These are phyloP conservation scores for Sugiyamaella qingdaonensis DNA, from an alignment of 805 yeast species.

Conservation along the genomic window DNA sequence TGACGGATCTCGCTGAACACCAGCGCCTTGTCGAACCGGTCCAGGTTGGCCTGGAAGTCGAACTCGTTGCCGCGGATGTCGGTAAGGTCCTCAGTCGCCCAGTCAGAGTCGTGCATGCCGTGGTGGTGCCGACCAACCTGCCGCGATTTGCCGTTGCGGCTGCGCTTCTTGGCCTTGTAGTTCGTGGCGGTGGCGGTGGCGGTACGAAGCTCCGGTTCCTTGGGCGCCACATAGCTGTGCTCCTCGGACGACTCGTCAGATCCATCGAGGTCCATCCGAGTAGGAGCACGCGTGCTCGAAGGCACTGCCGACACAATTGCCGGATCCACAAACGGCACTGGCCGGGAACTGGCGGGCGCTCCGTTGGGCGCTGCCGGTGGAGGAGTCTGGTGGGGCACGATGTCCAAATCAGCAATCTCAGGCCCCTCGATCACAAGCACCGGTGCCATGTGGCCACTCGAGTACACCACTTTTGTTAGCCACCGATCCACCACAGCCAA, in stretches of 20 bases:
- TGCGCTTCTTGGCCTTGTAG: not conserved
- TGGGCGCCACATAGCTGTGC: not conserved
- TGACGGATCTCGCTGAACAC: conserved; percentile 74
- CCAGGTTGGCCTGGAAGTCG: conserved; percentile 78
- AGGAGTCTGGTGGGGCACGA: conserved; percentile 15
- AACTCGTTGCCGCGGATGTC: conserved; percentile 60
- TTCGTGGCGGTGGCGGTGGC: not conserved
- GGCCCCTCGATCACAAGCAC: conserved; percentile 14
- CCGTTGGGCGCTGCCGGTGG: not conserved
- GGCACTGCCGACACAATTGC: conserved; percentile 13
- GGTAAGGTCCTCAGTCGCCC: conserved; percentile 33
- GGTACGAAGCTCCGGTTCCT: no score
- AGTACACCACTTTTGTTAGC: conserved; percentile 12
- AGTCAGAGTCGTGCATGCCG: conserved; percentile 6
- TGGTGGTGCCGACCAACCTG: not conserved
- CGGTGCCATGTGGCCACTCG: conserved; percentile 12
- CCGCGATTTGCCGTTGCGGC: not conserved
- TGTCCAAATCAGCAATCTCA: conserved; percentile 21
- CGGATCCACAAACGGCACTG: conserved; percentile 10
- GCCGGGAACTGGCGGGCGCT: not conserved
- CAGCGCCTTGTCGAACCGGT: conserved; percentile 72
- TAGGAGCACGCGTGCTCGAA: not conserved
- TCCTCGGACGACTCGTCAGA: conserved; percentile 8
- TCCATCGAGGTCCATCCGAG: not conserved
- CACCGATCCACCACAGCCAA: not conserved